phyloP scores from a whole-genome alignment of 2,329 filamentous ascomycete genomes.

The Ascochyta pisi region DNA sequence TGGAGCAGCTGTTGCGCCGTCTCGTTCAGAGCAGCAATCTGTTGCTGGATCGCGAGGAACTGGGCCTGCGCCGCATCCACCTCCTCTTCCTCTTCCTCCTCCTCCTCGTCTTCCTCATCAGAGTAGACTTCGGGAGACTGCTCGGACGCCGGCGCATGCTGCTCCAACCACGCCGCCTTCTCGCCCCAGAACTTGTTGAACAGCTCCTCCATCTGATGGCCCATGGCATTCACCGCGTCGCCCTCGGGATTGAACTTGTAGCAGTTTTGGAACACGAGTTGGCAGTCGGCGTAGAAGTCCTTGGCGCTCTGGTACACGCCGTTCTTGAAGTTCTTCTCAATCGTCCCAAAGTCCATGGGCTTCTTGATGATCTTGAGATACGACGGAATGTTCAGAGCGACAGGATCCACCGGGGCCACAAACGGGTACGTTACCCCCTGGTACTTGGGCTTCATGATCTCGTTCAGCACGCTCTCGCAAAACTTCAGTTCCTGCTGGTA shows the following conservation, averaged over 20 bases:
- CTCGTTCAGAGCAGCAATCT: slow-evolving; percentile 71
- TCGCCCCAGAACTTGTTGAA: slow-evolving; percentile 79
- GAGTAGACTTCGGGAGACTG: slow-evolving; percentile 62
- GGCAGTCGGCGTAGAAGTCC: slow-evolving; percentile 84
- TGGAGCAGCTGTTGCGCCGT: slow-evolving; percentile 65
- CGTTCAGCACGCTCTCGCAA: slow-evolving; percentile 79
- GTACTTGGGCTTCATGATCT: slow-evolving; percentile 79
- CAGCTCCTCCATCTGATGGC: slow-evolving; percentile 73
- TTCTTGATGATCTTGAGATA: slow-evolving; percentile 96
- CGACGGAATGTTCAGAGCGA: slow-evolving; percentile 89
- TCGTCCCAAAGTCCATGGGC: slow-evolving; percentile 93
- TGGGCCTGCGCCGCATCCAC: slow-evolving; percentile 53
- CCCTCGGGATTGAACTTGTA: slow-evolving; percentile 87
- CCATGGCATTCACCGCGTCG: slow-evolving; percentile 75
- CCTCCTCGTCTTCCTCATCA: slow-evolving; percentile 71
- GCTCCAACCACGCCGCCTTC: slow-evolving; percentile 81
- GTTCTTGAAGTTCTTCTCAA: slow-evolving; percentile 75
- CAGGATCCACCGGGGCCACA: slow-evolving; percentile 84
- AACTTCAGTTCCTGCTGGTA: slow-evolving; percentile 88
- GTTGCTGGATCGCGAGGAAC: slow-evolving; percentile 63
- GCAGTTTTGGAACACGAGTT: slow-evolving; percentile 87
- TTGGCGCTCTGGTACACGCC: slow-evolving; percentile 83
- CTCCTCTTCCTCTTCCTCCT: slow-evolving; percentile 69
- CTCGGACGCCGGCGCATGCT: slow-evolving; percentile 71
- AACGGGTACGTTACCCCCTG: slow-evolving; percentile 74